Evolutionary conservation across 108 stramenopile species (phyloP).

Genomic region (Skeletonema tropicum): DNA sequence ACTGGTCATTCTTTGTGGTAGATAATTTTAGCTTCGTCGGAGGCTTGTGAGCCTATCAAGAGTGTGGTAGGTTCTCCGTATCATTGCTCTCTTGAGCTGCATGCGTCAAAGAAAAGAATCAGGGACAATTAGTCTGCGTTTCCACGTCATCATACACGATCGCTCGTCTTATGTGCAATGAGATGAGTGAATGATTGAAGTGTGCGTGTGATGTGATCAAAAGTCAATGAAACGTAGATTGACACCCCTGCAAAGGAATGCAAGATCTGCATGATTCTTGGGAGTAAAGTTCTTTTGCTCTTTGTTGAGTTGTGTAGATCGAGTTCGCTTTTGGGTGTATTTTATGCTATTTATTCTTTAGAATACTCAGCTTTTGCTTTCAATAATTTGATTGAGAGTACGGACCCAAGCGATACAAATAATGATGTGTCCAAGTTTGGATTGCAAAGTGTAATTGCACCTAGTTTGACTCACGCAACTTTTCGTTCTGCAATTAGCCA

Average conservation of each 20-base stretch:
- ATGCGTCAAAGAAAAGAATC: not conserved
- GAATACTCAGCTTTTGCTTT: not conserved
- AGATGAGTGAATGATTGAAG: not conserved
- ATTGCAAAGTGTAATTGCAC: no score
- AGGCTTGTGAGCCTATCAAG: no score
- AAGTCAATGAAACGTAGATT: not conserved
- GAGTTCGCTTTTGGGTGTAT: not conserved
- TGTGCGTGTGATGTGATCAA: not conserved
- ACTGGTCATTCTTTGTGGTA: no score
- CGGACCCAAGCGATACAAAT: not conserved
- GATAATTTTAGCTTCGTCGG: no score
- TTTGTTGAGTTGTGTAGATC: not conserved
- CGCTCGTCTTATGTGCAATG: not conserved
- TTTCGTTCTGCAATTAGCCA: no score
- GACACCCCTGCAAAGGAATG: slow-evolving; percentile 7
- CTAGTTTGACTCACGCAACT: no score
- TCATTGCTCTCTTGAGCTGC: no score
- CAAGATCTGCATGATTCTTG: not conserved
- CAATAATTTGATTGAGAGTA: not conserved
- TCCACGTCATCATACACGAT: not conserved
- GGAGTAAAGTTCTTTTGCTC: slow-evolving; percentile 3
- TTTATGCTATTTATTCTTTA: not conserved
- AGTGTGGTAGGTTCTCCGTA: no score
- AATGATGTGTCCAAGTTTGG: not conserved
- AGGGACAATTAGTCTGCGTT: slow-evolving; percentile 3